These are phyloP conservation scores for Lachancea meyersii DNA, from an alignment of 805 yeast genomes.

Conservation along the genomic window DNA sequence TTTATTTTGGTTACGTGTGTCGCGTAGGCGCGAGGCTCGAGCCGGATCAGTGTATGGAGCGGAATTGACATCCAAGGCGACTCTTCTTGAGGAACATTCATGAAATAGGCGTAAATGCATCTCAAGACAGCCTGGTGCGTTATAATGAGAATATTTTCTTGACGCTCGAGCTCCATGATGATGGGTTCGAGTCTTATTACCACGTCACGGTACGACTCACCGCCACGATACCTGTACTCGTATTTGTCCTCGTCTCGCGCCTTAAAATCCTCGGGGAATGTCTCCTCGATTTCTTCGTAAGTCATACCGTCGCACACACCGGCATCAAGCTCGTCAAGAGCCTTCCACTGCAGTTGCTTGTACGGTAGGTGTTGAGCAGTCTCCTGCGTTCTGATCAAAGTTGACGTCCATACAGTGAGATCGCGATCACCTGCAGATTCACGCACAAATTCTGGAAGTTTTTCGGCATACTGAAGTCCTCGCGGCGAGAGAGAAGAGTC, in stretches of 20 bases:
- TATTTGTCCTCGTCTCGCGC: conserved; percentile 95
- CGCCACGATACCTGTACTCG: conserved; percentile 93
- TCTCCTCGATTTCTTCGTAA: conserved; percentile 79
- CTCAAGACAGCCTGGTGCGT: conserved; percentile 97
- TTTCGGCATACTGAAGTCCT: conserved; percentile 76
- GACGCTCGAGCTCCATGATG: conserved; percentile 96
- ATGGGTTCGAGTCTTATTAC: conserved; percentile 93
- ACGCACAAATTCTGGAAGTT: conserved; percentile 69
- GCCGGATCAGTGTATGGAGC: conserved; percentile 83
- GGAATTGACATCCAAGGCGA: conserved; percentile 99
- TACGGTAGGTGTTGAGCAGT: conserved; percentile 80
- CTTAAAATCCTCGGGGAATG: conserved; percentile 89
- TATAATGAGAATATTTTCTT: conserved; percentile 89
- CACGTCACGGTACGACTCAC: conserved; percentile 94
- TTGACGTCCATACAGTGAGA: conserved; percentile 93
- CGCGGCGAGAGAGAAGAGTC: conserved; percentile 81
- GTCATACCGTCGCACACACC: conserved; percentile 98
- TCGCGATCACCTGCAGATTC: conserved; percentile 53
- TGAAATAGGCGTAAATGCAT: conserved; percentile 94
- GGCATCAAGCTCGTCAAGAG: conserved; percentile 92
- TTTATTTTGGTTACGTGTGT: conserved; percentile 84
- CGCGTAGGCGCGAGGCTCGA: conserved; percentile 92
- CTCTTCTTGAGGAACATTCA: conserved; percentile 97
- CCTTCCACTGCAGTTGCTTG: conserved; percentile 88
- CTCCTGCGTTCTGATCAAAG: conserved; percentile 84